Conservation (phyloP, 371 early-diverging fungal species). For the Mucor lusitanicus region DNA sequence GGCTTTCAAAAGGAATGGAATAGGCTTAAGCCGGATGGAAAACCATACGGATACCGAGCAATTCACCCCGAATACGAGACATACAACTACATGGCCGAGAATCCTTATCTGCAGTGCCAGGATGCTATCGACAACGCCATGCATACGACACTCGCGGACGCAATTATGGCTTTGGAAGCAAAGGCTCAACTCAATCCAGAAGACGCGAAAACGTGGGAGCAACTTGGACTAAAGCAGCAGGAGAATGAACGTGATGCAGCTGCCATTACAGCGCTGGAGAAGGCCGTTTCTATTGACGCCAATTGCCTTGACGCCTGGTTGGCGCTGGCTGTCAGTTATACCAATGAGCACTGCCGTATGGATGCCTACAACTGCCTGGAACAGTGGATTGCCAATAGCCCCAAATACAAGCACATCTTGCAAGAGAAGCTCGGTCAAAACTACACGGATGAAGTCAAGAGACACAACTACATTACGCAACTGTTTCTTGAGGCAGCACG, state of each 20-base stretch:
- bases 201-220: slow-evolving; percentile 85
- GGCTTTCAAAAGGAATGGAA: slow-evolving; percentile 66
- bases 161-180: slow-evolving; percentile 91
- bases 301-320: slow-evolving; percentile 76
- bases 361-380: slow-evolving; percentile 90
- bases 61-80: slow-evolving; percentile 64
- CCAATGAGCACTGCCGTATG: slow-evolving; percentile 84
- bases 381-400: slow-evolving; percentile 82
- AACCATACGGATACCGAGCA: slow-evolving; percentile 61
- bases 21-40: slow-evolving; percentile 45
- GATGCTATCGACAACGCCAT: slow-evolving; percentile 45
- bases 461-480: slow-evolving; percentile 55
- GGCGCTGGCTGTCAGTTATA: slow-evolving; percentile 90
- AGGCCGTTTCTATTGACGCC: slow-evolving; percentile 79
- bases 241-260: slow-evolving; percentile 94
- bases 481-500: slow-evolving; percentile 83
- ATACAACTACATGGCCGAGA: slow-evolving; percentile 77
- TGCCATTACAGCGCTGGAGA: slow-evolving; percentile 88
- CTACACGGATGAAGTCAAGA: slow-evolving; percentile 10
- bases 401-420: slow-evolving; percentile 58
- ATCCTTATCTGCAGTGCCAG: slow-evolving; percentile 69
- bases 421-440: slow-evolving; percentile 12
- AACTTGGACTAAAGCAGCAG: slow-evolving; percentile 88
- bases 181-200: slow-evolving; percentile 76
- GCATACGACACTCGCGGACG: slow-evolving; percentile 72